Evolutionary conservation across 2,329 filamentous ascomycete genomes (phyloP), one percentile per base, ranked within the genome.

Genomic region (Dendrostoma leiphaemia): DNA sequence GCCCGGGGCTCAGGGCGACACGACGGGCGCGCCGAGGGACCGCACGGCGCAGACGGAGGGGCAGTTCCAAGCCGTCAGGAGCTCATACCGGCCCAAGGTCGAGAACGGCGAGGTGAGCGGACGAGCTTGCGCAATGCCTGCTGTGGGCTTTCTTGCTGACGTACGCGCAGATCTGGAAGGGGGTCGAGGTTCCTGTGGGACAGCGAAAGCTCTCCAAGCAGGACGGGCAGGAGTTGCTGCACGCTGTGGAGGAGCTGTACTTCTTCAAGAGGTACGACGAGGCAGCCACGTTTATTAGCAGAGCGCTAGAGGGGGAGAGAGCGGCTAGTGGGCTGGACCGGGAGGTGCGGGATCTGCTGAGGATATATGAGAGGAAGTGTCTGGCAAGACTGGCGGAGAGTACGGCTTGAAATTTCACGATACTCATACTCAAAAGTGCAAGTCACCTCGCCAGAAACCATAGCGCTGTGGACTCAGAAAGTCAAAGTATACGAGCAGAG

Each of bases 191-290:
- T 2, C 79, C 79, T 0, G 59, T 79, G 10, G 59, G 59, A 3
- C 58, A 62, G 9, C 57, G 51, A 26, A 55, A 45, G 29, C 63
- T 73, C 4, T 67, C 70, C 29, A 84, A 83, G 61, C 73, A 72
- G 38, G 70, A 75, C 31, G 68, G 72, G 1, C 79, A 83, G 59
- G 72, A 77, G n/a, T 60, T 80, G 9, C 55, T 82, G 19, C 79
- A 83, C 61, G 81, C 80, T 0, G 76, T 80, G 7, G 80, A 83
- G 62, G 81, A 84, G 65, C 69, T 83, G 41, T 83, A 83, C 61
- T 83, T 80, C 63, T 77, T 77, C 59, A 66, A 71, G 6, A 67
- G 74, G 31, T 83, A 74, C 54, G 64, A 65, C 1, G 73, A 79
- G 51, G 79, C 74, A 2, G 67, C 71, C n/a, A 60, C 62, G 10